Evolutionary conservation across 2,329 filamentous ascomycete species (phyloP).

Genomic region (Pseudonectria foliicola): DNA sequence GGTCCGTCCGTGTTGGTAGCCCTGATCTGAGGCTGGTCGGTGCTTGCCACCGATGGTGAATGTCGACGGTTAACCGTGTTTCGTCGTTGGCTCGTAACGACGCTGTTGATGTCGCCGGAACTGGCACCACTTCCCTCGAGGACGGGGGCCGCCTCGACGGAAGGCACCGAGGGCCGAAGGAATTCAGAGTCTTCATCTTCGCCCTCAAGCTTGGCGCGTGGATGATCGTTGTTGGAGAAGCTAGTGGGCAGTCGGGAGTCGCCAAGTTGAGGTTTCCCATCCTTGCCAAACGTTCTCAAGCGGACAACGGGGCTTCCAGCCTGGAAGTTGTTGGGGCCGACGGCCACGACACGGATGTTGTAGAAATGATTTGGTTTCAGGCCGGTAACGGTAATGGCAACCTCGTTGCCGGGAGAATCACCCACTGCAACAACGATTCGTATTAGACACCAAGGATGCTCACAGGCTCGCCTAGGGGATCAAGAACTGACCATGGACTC

Average conservation of each 20-base stretch:
- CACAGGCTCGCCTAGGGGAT: too few species aligned
- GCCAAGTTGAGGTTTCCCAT: constrained; percentile 55
- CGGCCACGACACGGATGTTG: constrained; percentile 85
- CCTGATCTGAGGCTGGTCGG: constrained; percentile 42
- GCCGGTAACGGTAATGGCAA: constrained; percentile 78
- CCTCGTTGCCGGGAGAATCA: constrained; percentile 54
- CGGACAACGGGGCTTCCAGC: constrained; percentile 81
- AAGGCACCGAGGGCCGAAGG: constrained; percentile 42
- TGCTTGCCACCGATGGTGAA: constrained; percentile 61
- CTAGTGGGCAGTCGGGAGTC: constrained; percentile 50
- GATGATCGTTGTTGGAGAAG: constrained; percentile 46
- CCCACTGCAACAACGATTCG: constrained; percentile 52
- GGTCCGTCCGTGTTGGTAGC: constrained; percentile 44
- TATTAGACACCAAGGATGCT: background rate
- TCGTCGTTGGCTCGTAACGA: constrained; percentile 29
- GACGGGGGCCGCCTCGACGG: constrained; percentile 54
- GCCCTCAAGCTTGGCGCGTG: constrained; percentile 32
- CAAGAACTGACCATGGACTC: constrained; percentile 65
- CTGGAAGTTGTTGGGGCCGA: constrained; percentile 88
- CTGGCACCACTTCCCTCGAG: constrained; percentile 55
- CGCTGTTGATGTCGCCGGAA: constrained; percentile 55
- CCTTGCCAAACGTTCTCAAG: constrained; percentile 65
- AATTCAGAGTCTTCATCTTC: constrained; percentile 40
- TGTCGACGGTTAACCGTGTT: constrained; percentile 65
- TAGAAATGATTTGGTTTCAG: constrained; percentile 84